These are phyloP conservation scores for Komagataella mondaviorum DNA, from an alignment of 805 yeast species.

Conservation along the genomic window DNA sequence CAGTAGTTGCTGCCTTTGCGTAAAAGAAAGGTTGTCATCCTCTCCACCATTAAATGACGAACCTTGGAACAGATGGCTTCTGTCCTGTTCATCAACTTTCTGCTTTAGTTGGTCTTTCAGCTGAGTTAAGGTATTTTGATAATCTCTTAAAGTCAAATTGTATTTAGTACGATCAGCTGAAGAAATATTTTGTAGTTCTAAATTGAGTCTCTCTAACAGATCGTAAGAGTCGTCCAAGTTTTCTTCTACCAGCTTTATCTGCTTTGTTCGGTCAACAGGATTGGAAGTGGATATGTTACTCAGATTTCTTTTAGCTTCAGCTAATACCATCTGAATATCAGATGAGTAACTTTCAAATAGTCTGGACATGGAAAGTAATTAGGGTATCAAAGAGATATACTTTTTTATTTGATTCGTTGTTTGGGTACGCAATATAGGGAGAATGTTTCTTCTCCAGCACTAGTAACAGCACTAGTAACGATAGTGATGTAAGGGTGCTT, in stretches of 20 bases:
- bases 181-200: slow-evolving; percentile 80
- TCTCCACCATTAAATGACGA: slow-evolving; percentile 22
- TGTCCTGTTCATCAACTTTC: slow-evolving; percentile 56
- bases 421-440: neutral
- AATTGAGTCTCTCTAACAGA: slow-evolving; percentile 71
- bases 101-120: slow-evolving; percentile 41
- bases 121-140: slow-evolving; percentile 43
- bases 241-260: slow-evolving; percentile 47
- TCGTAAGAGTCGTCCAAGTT: slow-evolving; percentile 74
- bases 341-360: slow-evolving; percentile 52
- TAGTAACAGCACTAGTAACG: too few relatives aligned
- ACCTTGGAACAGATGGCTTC: slow-evolving; percentile 59
- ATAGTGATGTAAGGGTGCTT: neutral
- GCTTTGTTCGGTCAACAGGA: slow-evolving; percentile 33
- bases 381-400: neutral
- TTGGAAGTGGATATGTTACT: slow-evolving; percentile 34
- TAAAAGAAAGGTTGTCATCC: slow-evolving; percentile 20
- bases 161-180: slow-evolving; percentile 55
- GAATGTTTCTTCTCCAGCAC: neutral
- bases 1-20: slow-evolving; percentile 72
- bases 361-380: neutral
- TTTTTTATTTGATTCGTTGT: neutral
- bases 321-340: slow-evolving; percentile 57
- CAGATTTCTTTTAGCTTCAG: slow-evolving; percentile 58
- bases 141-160: slow-evolving; percentile 67